These are phyloP conservation scores for Gossypium longicalyx DNA, from an alignment of 345 rosid genomes.

Conservation along the genomic window DNA sequence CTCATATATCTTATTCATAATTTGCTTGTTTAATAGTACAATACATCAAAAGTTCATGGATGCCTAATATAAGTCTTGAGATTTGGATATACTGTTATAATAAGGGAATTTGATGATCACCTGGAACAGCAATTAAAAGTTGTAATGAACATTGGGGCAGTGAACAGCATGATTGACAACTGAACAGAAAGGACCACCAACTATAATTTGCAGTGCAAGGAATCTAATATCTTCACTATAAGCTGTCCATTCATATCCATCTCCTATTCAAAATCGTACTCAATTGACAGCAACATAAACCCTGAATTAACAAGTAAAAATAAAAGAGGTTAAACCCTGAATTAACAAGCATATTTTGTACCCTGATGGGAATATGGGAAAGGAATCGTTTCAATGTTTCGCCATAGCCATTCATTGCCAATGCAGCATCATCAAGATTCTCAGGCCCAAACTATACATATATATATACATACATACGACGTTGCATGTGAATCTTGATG, in stretches of 20 bases:
- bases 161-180: conserved; percentile 3
- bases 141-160: not conserved
- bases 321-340: not conserved
- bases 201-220: not conserved
- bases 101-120: conserved; percentile 5
- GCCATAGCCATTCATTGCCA: conserved; percentile 10
- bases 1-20: too few species aligned
- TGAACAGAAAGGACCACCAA: conserved; percentile 1
- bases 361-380: not conserved
- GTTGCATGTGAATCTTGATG: conserved; percentile 17
- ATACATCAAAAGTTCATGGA: too few species aligned
- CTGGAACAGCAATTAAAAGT: not conserved
- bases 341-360: not conserved
- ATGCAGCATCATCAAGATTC: conserved; percentile 22
- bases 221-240: not conserved
- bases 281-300: not conserved
- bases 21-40: too few species aligned
- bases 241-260: not conserved
- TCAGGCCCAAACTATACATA: not conserved
- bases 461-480: not conserved
- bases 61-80: not conserved
- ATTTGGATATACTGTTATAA: not conserved
- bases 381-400: not conserved
- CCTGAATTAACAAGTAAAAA: not conserved
- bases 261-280: not conserved